Conservation (phyloP, 1,284 basidiomycete species). For the Retiboletus fuscus region DNA sequence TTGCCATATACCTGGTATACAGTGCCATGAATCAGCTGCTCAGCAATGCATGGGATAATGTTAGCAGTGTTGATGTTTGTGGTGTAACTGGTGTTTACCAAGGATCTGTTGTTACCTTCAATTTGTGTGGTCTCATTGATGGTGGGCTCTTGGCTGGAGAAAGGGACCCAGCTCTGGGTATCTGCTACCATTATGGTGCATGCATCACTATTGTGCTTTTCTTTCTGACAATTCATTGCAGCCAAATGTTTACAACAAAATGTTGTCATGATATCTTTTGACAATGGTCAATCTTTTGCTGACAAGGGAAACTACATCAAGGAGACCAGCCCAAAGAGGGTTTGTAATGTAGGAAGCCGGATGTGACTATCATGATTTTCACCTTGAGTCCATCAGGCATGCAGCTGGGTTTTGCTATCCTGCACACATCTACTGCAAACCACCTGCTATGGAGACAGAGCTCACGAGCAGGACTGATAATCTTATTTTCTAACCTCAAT, state of each 20-base stretch:
- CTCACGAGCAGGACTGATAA: too few relatives aligned
- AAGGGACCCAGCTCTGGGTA: constrained; percentile 53
- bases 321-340: constrained; percentile 56
- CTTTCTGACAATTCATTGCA: constrained; percentile 27
- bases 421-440: background rate
- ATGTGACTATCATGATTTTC: background rate
- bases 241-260: constrained; percentile 59
- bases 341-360: constrained; percentile 66
- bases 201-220: background rate
- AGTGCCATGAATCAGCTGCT: constrained; percentile 50
- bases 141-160: constrained; percentile 54
- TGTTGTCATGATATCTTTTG: constrained; percentile 52
- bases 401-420: too few relatives aligned
- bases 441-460: background rate
- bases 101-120: constrained; percentile 53
- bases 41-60: constrained; percentile 58
- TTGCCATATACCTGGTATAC: constrained; percentile 56
- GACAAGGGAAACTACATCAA: constrained; percentile 68
- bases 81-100: constrained; percentile 52
- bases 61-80: constrained; percentile 52
- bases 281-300: constrained; percentile 59
- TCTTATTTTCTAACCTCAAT: too few relatives aligned
- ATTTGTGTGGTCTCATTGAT: constrained; percentile 57
- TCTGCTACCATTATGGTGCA: constrained; percentile 30
- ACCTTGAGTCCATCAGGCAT: background rate